Base-by-base conservation (phyloP, 2,329 filamentous ascomycete genomes). In the Nigrospora sphaerica region DNA sequence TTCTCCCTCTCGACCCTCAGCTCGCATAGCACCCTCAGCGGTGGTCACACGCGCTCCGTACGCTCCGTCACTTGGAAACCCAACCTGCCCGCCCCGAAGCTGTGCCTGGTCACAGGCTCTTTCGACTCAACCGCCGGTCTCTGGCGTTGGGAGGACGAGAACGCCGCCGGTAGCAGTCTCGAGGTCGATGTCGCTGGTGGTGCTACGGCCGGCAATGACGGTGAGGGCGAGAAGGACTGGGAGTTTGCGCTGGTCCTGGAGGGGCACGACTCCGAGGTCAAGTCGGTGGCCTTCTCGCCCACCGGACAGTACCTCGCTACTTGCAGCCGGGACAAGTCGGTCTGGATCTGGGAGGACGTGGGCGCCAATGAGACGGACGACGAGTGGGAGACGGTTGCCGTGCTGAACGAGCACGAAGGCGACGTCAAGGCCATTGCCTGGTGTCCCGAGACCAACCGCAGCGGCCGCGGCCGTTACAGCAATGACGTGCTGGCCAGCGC, bases 281-380 rank as follows among this genome's bases (percentile, higher is more conserved):
- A 96, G 72, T 74, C 78, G 31, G 81, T 92, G 52, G 75, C 80
- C 2, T 95, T 90, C 70, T 83, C 78, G 16, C 83, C 87, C 0
- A 80, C 80, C 0, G 87, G 87, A 1, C 80, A 85, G 50, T 83
- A 89, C 57, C 77, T 98, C 5, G 93, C 93, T 6, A 96, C 91
- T 0, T 96, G 91, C 66, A 87, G 83, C 45, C 79, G 93, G 42
- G 93, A 98, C 64, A 97, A 97, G 71, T 86, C 81, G 14, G 88
- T 97, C 16, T 98, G 93, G 93, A 88, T 98, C 57, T 98, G 93
- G 93, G 93, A 98, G 67, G 93, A 97, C 63, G 79, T 96, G 45
- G 79, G 80, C 35, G 68, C 69, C 10, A 69, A 71, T 46, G 85
- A 87, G 54, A 86, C 85, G 14, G 91, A 95, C 46, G 92, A 95